Evolutionary conservation across 768 basidiomycete species (phyloP).

Genomic region (Sutorius australiensis): DNA sequence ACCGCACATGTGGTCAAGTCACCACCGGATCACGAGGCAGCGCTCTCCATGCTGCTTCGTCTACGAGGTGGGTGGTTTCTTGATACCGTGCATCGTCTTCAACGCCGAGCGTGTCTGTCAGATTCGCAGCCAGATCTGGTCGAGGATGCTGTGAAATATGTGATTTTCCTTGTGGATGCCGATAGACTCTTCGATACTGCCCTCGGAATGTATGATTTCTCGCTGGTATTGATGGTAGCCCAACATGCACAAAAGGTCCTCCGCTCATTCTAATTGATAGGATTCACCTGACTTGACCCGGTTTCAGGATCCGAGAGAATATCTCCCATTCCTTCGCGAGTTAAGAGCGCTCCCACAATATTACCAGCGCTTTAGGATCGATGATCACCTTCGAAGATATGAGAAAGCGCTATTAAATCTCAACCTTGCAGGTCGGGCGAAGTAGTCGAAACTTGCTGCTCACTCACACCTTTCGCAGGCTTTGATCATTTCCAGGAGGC

Average conservation of each 20-base stretch:
- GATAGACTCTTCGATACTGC: slow-evolving; percentile 90
- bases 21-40: slow-evolving; percentile 89
- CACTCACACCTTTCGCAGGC: slow-evolving; percentile 40
- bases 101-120: slow-evolving; percentile 1
- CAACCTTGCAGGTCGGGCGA: slow-evolving; percentile 57
- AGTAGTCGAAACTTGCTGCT: neutral
- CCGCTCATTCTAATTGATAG: neutral
- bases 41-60: slow-evolving; percentile 65
- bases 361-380: slow-evolving; percentile 88
- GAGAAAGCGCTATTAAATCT: slow-evolving; percentile 74
- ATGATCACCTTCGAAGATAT: slow-evolving; percentile 82
- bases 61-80: slow-evolving; percentile 59
- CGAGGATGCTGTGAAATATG: slow-evolving; percentile 96
- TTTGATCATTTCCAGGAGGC: slow-evolving; percentile 74
- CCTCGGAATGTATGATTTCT: slow-evolving; percentile 98
- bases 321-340: slow-evolving; percentile 93
- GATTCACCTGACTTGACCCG: slow-evolving; percentile 4
- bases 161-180: slow-evolving; percentile 96
- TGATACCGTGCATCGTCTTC: neutral
- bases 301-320: slow-evolving; percentile 90
- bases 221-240: slow-evolving; percentile 90
- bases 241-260: slow-evolving; percentile 93
- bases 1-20: slow-evolving; percentile 91
- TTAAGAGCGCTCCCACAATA: slow-evolving; percentile 67
- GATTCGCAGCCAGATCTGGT: slow-evolving; percentile 64